Percentiles rank a stretch among this genome's conserved stretches.
Conservation (phyloP, 805 yeast species). For the Scheffersomyces spartinae region DNA sequence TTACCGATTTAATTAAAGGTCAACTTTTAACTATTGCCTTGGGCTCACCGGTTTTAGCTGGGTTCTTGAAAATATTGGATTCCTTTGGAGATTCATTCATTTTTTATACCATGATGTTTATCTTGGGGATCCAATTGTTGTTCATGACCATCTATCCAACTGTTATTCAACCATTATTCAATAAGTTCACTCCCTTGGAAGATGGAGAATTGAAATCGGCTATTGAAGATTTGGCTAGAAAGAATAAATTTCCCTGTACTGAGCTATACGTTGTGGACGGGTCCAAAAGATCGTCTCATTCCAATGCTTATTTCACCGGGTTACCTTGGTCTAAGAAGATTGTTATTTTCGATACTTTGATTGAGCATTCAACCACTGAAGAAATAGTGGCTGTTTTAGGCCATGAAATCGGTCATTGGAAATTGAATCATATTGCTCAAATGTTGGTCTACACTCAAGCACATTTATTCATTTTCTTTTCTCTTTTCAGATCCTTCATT, state of each 20-base stretch:
- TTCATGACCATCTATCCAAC: constrained; percentile 72
- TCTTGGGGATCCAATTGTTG: constrained; percentile 60
- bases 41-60: constrained; percentile 65
- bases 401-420: constrained; percentile 99
- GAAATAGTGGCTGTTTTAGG: constrained; percentile 93
- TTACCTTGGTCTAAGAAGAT: constrained; percentile 96
- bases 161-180: constrained; percentile 84
- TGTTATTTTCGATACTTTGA: constrained; percentile 85
- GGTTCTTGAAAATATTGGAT: constrained; percentile 70
- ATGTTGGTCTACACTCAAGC: constrained; percentile 54
- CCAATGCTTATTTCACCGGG: constrained; percentile 94
- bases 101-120: constrained; percentile 64
- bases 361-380: constrained; percentile 60
- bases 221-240: constrained; percentile 68
- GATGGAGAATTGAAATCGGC: constrained; percentile 79
- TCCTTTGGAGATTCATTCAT: constrained; percentile 73
- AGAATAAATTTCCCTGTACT: constrained; percentile 75
- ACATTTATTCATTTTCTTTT: constrained; percentile 54
- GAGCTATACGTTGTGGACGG: constrained; percentile 88
- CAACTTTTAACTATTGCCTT: constrained; percentile 40
- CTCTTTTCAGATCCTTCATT: constrained; percentile 69
- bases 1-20: constrained; percentile 59
- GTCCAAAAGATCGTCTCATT: constrained; percentile 92
- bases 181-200: constrained; percentile 80
- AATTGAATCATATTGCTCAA: constrained; percentile 74